A percentile compares a stretch with the other conserved stretches of the same genome.
These are phyloP conservation scores for Trypanosoma congolense DNA, from an alignment of 208 protist species.

Conservation along the genomic window DNA sequence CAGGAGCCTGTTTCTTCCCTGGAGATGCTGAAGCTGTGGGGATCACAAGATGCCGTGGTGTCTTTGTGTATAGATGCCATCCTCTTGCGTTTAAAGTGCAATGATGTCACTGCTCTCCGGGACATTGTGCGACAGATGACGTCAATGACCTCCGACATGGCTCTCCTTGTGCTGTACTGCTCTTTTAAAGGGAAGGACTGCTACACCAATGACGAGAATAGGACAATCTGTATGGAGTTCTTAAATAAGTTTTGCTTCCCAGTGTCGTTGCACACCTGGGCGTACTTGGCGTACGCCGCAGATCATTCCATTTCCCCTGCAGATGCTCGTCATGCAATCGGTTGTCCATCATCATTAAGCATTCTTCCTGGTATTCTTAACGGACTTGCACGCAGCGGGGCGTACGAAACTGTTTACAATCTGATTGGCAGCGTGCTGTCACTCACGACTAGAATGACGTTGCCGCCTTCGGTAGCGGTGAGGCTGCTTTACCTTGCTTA, in stretches of 20 bases:
- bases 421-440: slow-evolving; percentile 34
- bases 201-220: not conserved
- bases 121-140: slow-evolving; percentile 26
- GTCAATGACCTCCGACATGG: slow-evolving; percentile 30
- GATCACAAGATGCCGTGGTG: slow-evolving; percentile 13
- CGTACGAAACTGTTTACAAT: slow-evolving; percentile 52
- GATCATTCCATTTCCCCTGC: slow-evolving; percentile 45
- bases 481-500: slow-evolving; percentile 60
- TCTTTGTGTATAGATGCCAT: slow-evolving; percentile 54
- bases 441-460: slow-evolving; percentile 15
- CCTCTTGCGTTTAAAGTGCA: slow-evolving; percentile 31
- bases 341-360: slow-evolving; percentile 28
- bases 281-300: slow-evolving; percentile 47
- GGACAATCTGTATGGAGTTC: slow-evolving; percentile 32
- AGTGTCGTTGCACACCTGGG: slow-evolving; percentile 31
- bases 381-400: slow-evolving; percentile 39
- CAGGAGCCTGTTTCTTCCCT: slow-evolving; percentile 17
- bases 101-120: slow-evolving; percentile 26
- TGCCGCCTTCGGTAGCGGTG: slow-evolving; percentile 41
- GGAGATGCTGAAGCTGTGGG: slow-evolving; percentile 29
- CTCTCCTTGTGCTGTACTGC: slow-evolving; percentile 65
- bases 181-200: slow-evolving; percentile 12
- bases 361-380: slow-evolving; percentile 48
- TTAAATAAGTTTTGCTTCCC: slow-evolving; percentile 41
- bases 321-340: slow-evolving; percentile 11